A percentile compares a stretch with the other conserved stretches of the same genome.
Evolutionary conservation across 768 basidiomycete species (phyloP).

Genomic region (Pleurotus ostreatus): DNA sequence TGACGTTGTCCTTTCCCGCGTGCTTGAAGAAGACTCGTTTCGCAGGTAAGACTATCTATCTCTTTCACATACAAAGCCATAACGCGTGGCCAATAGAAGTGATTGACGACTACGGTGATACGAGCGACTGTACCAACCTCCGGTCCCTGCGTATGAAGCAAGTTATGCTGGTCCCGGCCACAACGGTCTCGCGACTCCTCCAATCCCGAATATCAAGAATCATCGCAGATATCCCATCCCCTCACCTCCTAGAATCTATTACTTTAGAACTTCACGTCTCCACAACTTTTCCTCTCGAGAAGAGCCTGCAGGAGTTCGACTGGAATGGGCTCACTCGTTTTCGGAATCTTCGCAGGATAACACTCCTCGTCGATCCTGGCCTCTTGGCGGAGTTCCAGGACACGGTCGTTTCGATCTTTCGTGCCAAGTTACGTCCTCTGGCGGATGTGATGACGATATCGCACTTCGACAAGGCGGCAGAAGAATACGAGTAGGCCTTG

Average conservation of each 20-base stretch:
- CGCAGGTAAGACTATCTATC: not conserved
- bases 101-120: not conserved
- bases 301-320: conserved; percentile 1
- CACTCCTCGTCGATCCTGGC: not conserved
- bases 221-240: not conserved
- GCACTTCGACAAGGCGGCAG: too few relatives aligned
- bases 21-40: not conserved
- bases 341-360: not conserved
- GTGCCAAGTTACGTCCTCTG: too few relatives aligned
- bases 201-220: not conserved
- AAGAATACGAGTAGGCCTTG: too few relatives aligned
- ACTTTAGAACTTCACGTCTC: not conserved
- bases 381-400: too few relatives aligned
- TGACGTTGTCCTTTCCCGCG: not conserved
- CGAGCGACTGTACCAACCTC: not conserved
- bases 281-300: not conserved
- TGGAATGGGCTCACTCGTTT: conserved; percentile 1
- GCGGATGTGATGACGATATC: too few relatives aligned
- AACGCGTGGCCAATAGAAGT: not conserved
- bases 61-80: not conserved
- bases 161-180: not conserved
- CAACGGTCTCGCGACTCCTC: not conserved
- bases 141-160: conserved; percentile 1
- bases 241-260: not conserved
- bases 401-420: too few relatives aligned